phyloP scores from a whole-genome alignment of 75 land plant genomes.

The Cunninghamia lanceolata region DNA sequence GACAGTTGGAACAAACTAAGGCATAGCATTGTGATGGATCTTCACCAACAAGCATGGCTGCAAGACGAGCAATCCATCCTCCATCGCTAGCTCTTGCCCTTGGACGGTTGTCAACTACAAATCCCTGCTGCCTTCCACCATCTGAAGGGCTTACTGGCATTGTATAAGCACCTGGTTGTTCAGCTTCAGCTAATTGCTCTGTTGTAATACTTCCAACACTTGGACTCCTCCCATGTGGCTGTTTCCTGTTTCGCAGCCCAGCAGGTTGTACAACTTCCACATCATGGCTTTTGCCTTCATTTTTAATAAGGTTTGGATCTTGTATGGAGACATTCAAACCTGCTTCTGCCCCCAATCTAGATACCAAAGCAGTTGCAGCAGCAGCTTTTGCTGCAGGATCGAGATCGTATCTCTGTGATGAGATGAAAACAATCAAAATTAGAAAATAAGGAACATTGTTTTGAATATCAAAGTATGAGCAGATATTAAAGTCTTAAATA shows the following conservation, averaged over 20 bases:
- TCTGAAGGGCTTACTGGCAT: neutral
- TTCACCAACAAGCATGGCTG: constrained; percentile 98
- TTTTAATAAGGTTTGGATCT: constrained; percentile 24
- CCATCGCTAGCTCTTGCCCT: constrained; percentile 42
- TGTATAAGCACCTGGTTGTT: neutral
- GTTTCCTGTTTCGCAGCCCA: constrained; percentile 82
- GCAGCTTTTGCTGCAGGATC: constrained; percentile 97
- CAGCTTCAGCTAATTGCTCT: constrained; percentile 9
- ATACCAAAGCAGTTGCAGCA: constrained; percentile 89
- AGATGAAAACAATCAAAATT: neutral
- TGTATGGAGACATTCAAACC: constrained; percentile 74
- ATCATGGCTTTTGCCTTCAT: constrained; percentile 57
- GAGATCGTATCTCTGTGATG: constrained; percentile 79
- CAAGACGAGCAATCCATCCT: constrained; percentile 91
- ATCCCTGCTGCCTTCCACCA: constrained; percentile 28
- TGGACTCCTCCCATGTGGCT: constrained; percentile 23
- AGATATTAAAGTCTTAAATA: neutral
- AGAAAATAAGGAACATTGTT: neutral
- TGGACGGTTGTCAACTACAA: constrained; percentile 47
- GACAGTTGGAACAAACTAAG: constrained; percentile 94
- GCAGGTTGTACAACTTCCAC: constrained; percentile 36
- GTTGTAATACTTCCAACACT: constrained; percentile 29
- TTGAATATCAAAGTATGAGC: neutral
- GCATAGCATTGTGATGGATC: constrained; percentile 98
- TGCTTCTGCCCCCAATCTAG: constrained; percentile 88